phyloP scores from a whole-genome alignment of 2,329 filamentous ascomycete species.

The Trichoderma brevicompactum region DNA sequence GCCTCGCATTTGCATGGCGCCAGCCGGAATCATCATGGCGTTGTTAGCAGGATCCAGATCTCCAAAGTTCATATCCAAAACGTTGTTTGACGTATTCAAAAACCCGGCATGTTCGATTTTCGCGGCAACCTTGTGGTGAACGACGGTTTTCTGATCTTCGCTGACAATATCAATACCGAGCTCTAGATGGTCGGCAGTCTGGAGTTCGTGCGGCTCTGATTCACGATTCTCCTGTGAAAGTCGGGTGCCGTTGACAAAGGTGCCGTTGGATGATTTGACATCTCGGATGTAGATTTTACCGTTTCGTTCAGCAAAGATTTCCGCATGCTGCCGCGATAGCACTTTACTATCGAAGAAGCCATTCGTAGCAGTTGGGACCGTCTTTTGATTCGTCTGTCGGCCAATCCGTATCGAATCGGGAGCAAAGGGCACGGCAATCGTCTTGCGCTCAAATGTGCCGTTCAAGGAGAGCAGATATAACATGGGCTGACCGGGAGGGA shows the following conservation, averaged over 20 bases:
- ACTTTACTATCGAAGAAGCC: slow-evolving; percentile 99
- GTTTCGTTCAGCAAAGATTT: slow-evolving; percentile 84
- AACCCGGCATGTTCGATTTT: slow-evolving; percentile 95
- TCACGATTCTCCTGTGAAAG: slow-evolving; percentile 94
- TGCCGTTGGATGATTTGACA: slow-evolving; percentile 98
- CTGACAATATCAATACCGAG: slow-evolving; percentile 98
- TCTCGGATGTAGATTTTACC: slow-evolving; percentile 96
- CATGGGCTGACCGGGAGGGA: slow-evolving; percentile 71
- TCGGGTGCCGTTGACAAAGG: slow-evolving; percentile 91
- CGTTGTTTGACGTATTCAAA: slow-evolving; percentile 72
- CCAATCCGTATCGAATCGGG: slow-evolving; percentile 96
- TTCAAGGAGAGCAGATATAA: slow-evolving; percentile 89
- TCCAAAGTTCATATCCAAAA: slow-evolving; percentile 88
- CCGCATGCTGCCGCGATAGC: slow-evolving; percentile 91
- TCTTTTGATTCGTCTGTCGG: slow-evolving; percentile 96
- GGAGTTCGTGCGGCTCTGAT: slow-evolving; percentile 91
- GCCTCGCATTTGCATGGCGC: slow-evolving; percentile 71
- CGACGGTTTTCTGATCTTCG: slow-evolving; percentile 97
- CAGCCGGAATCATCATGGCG: slow-evolving; percentile 71
- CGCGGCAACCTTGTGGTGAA: slow-evolving; percentile 97
- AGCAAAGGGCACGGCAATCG: slow-evolving; percentile 87
- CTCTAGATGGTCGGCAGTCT: slow-evolving; percentile 89
- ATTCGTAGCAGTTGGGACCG: slow-evolving; percentile 85
- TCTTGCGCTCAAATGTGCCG: slow-evolving; percentile 95
- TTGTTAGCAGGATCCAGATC: slow-evolving; percentile 84